Conservation (phyloP, 192 early-diverging fungal genomes). For the Lobosporangium transversale region DNA sequence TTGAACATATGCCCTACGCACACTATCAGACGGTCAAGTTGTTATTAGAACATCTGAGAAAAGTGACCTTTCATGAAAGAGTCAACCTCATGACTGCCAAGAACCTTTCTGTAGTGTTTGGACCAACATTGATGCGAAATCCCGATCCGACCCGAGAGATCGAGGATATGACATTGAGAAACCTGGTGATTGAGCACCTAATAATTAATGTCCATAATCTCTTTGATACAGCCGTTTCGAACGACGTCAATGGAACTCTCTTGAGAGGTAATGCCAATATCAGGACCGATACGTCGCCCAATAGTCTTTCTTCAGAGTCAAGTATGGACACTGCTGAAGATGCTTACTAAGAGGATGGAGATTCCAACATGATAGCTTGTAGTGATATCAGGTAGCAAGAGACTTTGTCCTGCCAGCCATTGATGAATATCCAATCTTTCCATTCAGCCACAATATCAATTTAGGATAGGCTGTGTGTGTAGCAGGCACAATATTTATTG, state of each 20-base stretch:
- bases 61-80: slow-evolving; percentile 64
- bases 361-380: too few relatives aligned
- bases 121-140: slow-evolving; percentile 81
- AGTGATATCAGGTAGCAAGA: too few relatives aligned
- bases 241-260: slow-evolving; percentile 77
- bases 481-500: too few relatives aligned
- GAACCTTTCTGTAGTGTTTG: slow-evolving; percentile 95
- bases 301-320: too few relatives aligned
- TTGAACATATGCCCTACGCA: slow-evolving; percentile 64
- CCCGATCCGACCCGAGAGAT: slow-evolving; percentile 70
- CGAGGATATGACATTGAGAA: slow-evolving; percentile 77
- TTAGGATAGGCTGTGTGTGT: too few relatives aligned
- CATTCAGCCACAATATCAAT: too few relatives aligned
- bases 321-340: too few relatives aligned
- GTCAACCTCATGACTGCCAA: slow-evolving; percentile 92
- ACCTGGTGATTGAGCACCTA: slow-evolving; percentile 74
- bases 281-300: slow-evolving; percentile 59
- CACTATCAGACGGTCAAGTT: slow-evolving; percentile 61
- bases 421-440: too few relatives aligned
- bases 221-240: slow-evolving; percentile 52
- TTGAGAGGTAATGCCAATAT: too few relatives aligned
- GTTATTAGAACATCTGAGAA: slow-evolving; percentile 14
- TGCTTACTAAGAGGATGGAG: too few relatives aligned
- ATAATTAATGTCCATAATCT: slow-evolving; percentile 61
- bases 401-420: too few relatives aligned